Conservation (phyloP, 2,329 filamentous ascomycete species). For the Cladosporium austrohemisphaericum region DNA sequence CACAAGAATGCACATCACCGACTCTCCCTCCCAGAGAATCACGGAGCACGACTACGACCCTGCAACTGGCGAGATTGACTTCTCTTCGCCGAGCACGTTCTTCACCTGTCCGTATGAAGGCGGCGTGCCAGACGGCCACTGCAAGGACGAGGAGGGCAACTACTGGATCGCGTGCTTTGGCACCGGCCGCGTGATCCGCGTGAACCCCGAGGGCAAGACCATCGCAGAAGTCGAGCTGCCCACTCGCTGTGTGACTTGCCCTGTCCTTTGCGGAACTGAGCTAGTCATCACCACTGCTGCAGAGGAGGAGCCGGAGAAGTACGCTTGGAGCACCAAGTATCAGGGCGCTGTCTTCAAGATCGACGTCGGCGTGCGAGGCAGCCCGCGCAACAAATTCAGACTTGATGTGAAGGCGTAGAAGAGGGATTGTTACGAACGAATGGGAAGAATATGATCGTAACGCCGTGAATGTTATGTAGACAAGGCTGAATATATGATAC, state of each 20-base stretch:
- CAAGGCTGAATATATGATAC: constrained; percentile 11
- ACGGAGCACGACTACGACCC: constrained; percentile 70
- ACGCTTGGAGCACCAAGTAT: constrained; percentile 58
- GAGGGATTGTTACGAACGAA: background rate
- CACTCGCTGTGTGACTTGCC: constrained; percentile 76
- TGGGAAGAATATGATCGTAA: background rate
- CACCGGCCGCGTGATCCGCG: constrained; percentile 68
- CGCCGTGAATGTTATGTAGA: constrained; percentile 10
- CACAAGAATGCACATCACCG: constrained; percentile 76
- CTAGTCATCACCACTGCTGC: constrained; percentile 79
- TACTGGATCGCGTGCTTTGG: constrained; percentile 88
- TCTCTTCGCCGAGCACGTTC: constrained; percentile 67
- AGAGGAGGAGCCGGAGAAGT: constrained; percentile 61
- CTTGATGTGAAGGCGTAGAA: constrained; percentile 24
- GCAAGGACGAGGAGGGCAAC: constrained; percentile 77
- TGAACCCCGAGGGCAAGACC: constrained; percentile 65
- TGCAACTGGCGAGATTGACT: constrained; percentile 59
- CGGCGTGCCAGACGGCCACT: constrained; percentile 74
- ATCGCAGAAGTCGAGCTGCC: constrained; percentile 73
- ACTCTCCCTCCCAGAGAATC: constrained; percentile 69
- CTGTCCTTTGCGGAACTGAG: constrained; percentile 69
- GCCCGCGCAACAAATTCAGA: constrained; percentile 63
- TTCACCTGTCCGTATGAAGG: constrained; percentile 65
- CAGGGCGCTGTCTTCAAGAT: constrained; percentile 72
- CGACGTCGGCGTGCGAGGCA: constrained; percentile 68